Base-by-base conservation (phyloP, 345 rosid genomes). In the Clarkia xantiana region DNA sequence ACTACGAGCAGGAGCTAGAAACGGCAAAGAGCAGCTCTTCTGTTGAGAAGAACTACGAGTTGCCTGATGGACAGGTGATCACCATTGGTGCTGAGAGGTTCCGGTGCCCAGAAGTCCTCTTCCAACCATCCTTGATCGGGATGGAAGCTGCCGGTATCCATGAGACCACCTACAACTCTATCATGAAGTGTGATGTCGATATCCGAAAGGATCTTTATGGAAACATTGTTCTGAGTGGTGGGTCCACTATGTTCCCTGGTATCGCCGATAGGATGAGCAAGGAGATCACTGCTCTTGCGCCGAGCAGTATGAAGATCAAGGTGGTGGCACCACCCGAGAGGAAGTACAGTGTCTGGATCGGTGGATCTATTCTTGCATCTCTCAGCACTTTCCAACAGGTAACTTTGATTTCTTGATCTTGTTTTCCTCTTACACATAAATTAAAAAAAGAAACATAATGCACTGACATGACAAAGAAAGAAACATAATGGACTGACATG, bases 361-460 rank as follows among this genome's bases (percentile, higher is more conserved):
- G 82, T 60, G 82, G 82, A 42, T 73, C 79, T 9, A 78, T 78
- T 71, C 77, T 78, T 41, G 84, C 84, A 29, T 78, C 84, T n/a
- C 76, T 74, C 54, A 74, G 79, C 71, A 74, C 79, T 60, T 74
- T 74, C 71, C 79, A 74, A 61, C 79, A 74, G 79, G 79, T 74
- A 29, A 47, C 1, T 41, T 10, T 41, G 18, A 6, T 59, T 40
- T 4, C 20, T 22, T 38, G 11, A 14, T 14, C 2, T 3, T 43
- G 11, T 7, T 6, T 0, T 17, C 3, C 25, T 22, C 25, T 22
- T 22, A 22, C 5, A 5, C 25, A 22, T 22, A 22, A 22, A 22
- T 29, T 10, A 18, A 17, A 4, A 0, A 18, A 1, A 14, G 17
- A 10, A 0, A 2, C 3, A 2, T 9, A 5, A 23, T 8, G 23